Evolutionary conservation across 768 basidiomycete species (phyloP), one percentile per base, ranked within the genome.

Genomic region (Boletus subparvulus): DNA sequence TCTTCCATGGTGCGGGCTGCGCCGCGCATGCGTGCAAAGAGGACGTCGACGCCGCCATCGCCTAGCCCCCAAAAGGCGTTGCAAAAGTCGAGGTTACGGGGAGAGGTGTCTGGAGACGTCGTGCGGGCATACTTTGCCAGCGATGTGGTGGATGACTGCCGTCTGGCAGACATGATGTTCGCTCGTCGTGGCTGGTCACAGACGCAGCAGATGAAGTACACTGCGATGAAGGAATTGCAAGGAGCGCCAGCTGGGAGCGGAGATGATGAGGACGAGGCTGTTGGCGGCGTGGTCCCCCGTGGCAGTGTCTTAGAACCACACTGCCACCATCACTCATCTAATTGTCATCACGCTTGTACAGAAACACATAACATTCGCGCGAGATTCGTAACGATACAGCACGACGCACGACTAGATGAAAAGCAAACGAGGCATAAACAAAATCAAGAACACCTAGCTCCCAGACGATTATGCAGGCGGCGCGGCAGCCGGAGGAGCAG

Each of bases 61-160:
- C 80, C 83, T 19, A 80, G 63, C 12, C 93, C 93, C 97, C 97
- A 98, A 76, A 98, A 98, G 3, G 93, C 84, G 74, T 98, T 99
- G 73, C 95, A 98, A 74, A 94, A 98, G 75, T 97, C 93, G 65
- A 86, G 73, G 11, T 85, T 84, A 54, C 82, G 79, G 61, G 69
- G 65, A 6, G 72, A 63, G 30, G 74, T 65, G 37, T 79, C 76
- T 8, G 69, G 65, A 17, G 87, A 85, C 37, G 75, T 75, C 45
- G 78, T 74, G 40, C 86, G 78, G 46, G 82, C 87, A 71, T 79
- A 91, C 71, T 78, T 84, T 30, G 89, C 83, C 35, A 92, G 77
- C 6, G 91, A 93, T 6, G 90, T 90, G 0, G 89, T 88, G 37
- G 91, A 93, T 58, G 88, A 67, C 81, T 90, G 88, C 71, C 90